Conservation (phyloP, 805 yeast genomes). For the Sungouiella blattae region DNA sequence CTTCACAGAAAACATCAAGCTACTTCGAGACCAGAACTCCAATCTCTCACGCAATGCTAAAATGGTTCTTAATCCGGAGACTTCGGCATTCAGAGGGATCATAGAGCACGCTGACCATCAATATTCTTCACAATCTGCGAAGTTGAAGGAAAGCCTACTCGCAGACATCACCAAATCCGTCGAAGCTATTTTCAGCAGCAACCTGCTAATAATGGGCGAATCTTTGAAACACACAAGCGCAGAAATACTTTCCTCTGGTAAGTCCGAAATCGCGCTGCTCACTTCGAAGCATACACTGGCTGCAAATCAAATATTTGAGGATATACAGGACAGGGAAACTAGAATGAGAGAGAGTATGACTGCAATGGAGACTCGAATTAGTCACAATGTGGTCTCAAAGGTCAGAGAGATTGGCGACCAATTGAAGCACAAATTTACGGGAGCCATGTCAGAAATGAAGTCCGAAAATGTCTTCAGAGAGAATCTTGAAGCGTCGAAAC, state of each 20-base stretch:
- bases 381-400: background rate
- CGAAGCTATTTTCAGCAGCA: conserved; percentile 1
- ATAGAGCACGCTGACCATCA: background rate
- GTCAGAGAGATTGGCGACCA: background rate
- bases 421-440: background rate
- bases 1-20: background rate
- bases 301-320: background rate
- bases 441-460: background rate
- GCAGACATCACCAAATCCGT: conserved; percentile 1
- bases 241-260: background rate
- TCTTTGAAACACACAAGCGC: background rate
- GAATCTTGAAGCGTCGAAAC: background rate
- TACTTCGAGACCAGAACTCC: background rate
- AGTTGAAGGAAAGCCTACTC: conserved; percentile 2
- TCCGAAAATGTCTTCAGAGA: too few species aligned
- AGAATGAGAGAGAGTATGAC: background rate
- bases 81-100: background rate
- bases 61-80: background rate
- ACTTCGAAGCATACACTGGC: background rate
- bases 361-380: background rate
- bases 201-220: background rate
- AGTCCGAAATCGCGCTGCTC: background rate
- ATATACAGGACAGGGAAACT: background rate
- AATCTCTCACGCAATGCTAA: background rate
- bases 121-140: background rate